phyloP scores from a whole-genome alignment of 306 rosid genomes.

The Pterocarpus macrocarpus region DNA sequence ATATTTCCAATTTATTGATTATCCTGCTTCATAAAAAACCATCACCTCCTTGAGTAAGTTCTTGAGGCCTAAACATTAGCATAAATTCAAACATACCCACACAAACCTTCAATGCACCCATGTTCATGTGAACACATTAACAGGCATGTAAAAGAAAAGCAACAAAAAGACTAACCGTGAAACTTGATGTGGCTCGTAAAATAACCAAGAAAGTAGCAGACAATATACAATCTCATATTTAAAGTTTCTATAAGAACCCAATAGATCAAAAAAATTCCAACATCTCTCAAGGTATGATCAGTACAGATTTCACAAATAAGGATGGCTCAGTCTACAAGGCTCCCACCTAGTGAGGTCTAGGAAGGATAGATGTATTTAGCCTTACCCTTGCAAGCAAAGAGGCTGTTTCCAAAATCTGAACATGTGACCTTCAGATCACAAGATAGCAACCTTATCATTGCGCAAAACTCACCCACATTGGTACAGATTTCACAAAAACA shows the following conservation, averaged over 20 bases:
- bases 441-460: no score
- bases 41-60: not conserved
- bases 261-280: not conserved
- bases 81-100: constrained; percentile 15
- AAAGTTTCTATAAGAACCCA: not conserved
- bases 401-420: no score
- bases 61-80: constrained; percentile 4
- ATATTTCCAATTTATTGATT: not conserved
- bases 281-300: not conserved
- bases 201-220: constrained; percentile 6
- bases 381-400: no score
- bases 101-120: not conserved
- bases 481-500: not conserved
- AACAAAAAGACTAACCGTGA: not conserved
- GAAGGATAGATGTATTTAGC: no score
- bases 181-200: not conserved
- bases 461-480: no score
- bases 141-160: not conserved
- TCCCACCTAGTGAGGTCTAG: no score
- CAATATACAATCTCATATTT: constrained; percentile 12
- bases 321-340: no score
- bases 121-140: not conserved
- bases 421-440: no score
- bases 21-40: not conserved
- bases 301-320: not conserved